Percentiles rank a stretch among this genome's conserved stretches.
Conservation (phyloP, 305 asterid species). For the Fraxinus latifolia region DNA sequence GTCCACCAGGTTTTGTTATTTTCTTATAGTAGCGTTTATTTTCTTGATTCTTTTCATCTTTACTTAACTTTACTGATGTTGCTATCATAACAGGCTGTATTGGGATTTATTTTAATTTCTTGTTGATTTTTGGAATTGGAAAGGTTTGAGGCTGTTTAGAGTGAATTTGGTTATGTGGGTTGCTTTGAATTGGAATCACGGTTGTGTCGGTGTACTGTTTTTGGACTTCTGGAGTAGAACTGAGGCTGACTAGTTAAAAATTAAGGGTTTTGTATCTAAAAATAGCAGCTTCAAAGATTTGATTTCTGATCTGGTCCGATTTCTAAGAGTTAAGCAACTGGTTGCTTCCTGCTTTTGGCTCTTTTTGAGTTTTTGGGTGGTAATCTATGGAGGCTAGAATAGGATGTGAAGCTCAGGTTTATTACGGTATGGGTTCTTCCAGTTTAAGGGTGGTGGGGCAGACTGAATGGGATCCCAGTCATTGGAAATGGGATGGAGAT, state of each 20-base stretch:
- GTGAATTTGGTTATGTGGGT: constrained; percentile 23
- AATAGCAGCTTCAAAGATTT: neutral
- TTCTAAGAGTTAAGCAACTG: constrained; percentile 5
- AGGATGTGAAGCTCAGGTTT: constrained; percentile 41
- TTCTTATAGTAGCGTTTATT: neutral
- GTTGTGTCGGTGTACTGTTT: constrained; percentile 19
- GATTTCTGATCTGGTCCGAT: constrained; percentile 26
- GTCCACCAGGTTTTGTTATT: neutral
- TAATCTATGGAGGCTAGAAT: constrained; percentile 42
- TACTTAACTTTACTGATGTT: neutral
- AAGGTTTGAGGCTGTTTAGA: neutral
- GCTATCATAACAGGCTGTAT: neutral
- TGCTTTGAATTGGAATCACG: constrained; percentile 31
- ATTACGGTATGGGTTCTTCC: constrained; percentile 34
- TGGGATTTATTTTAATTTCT: neutral
- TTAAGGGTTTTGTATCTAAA: constrained; percentile 9
- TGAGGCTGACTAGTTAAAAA: constrained; percentile 33
- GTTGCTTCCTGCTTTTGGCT: neutral
- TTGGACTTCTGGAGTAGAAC: constrained; percentile 37
- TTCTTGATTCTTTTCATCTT: neutral
- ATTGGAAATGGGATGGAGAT: constrained; percentile 82
- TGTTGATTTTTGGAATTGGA: constrained; percentile 3
- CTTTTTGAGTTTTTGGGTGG: neutral
- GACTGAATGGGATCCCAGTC: constrained; percentile 68
- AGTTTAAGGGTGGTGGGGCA: constrained; percentile 40